These are phyloP conservation scores for Lasiosphaeriaceae sp. DNA, from an alignment of 495 filamentous ascomycete genomes.

Conservation along the genomic window DNA sequence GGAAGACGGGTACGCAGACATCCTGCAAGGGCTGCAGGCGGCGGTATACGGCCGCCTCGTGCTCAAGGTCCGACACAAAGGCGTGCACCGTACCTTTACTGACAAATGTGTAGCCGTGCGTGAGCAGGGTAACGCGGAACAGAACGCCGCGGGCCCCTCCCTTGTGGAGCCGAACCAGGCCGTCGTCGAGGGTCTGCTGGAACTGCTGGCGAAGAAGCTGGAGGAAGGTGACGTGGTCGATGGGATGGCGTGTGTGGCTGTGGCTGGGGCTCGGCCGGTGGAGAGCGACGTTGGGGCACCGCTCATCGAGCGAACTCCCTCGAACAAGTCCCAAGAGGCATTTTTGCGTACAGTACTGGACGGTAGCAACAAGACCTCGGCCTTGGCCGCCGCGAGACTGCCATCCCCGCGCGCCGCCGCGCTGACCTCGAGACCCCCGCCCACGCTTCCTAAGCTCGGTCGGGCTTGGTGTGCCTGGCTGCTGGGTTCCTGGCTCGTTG, in stretches of 20 bases:
- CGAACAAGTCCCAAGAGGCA: constrained; percentile 43
- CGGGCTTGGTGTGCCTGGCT: too few relatives aligned
- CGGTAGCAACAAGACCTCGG: too few relatives aligned
- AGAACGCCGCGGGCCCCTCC: constrained; percentile 28
- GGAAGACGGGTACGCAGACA: constrained; percentile 36
- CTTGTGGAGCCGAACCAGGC: constrained; percentile 11
- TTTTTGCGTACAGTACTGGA: constrained; percentile 45
- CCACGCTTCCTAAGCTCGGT: too few relatives aligned
- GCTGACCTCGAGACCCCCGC: not conserved
- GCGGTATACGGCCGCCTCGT: constrained; percentile 39
- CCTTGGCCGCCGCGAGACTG: not conserved
- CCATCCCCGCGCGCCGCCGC: not conserved
- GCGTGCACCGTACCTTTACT: constrained; percentile 40
- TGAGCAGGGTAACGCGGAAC: constrained; percentile 38
- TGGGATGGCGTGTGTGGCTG: constrained; percentile 8
- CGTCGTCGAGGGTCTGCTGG: constrained; percentile 15
- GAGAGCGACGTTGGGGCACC: constrained; percentile 39
- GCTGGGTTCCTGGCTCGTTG: too few relatives aligned
- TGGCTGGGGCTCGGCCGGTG: constrained; percentile 18
- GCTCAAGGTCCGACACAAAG: constrained; percentile 33
- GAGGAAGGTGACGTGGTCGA: constrained; percentile 10
- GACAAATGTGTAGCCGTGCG: constrained; percentile 45
- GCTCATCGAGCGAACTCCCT: constrained; percentile 30
- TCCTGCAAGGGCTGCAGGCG: constrained; percentile 35
- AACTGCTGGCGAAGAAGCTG: constrained; percentile 25